Conservation (phyloP, 2,329 filamentous ascomycete genomes). For the Fusarium staphyleae region DNA sequence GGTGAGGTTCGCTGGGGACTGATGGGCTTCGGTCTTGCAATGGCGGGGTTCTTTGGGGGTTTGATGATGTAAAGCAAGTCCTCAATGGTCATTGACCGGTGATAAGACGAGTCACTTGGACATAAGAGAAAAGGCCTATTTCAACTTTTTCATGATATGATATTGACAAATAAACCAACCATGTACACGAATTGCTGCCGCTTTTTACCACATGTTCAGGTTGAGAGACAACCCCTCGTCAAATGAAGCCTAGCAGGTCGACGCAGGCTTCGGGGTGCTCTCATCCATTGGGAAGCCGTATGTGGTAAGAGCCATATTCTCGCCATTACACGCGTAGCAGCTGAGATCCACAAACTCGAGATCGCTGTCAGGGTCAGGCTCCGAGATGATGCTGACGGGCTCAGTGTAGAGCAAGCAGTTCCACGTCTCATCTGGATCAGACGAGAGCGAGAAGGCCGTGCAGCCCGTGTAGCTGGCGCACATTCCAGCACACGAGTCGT, state of each 20-base stretch:
- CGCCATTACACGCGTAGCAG: slow-evolving; percentile 4
- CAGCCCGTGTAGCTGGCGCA: slow-evolving; percentile 4
- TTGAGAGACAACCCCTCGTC: not conserved
- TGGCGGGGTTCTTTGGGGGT: slow-evolving; percentile 35
- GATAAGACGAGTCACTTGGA: no score
- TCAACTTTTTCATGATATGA: no score
- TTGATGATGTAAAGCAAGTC: slow-evolving; percentile 26
- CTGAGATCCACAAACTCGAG: not conserved
- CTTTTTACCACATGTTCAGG: no score
- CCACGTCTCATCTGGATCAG: not conserved
- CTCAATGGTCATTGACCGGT: no score
- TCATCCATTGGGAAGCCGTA: not conserved
- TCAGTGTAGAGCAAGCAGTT: slow-evolving; percentile 11
- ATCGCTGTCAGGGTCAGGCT: not conserved
- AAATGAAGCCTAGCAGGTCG: not conserved
- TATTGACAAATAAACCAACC: no score
- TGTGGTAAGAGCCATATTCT: slow-evolving; percentile 4
- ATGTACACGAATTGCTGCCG: no score
- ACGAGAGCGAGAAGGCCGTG: slow-evolving; percentile 1
- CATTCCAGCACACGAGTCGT: not conserved
- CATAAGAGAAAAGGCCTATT: no score
- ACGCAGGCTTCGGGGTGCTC: slow-evolving; percentile 1
- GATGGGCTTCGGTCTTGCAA: slow-evolving; percentile 30
- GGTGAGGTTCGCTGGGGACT: slow-evolving; percentile 40
- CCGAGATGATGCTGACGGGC: not conserved